Percentiles rank a stretch among this genome's conserved stretches.
Evolutionary conservation across 306 rosid species (phyloP).

Genomic region (Vigna radiata): DNA sequence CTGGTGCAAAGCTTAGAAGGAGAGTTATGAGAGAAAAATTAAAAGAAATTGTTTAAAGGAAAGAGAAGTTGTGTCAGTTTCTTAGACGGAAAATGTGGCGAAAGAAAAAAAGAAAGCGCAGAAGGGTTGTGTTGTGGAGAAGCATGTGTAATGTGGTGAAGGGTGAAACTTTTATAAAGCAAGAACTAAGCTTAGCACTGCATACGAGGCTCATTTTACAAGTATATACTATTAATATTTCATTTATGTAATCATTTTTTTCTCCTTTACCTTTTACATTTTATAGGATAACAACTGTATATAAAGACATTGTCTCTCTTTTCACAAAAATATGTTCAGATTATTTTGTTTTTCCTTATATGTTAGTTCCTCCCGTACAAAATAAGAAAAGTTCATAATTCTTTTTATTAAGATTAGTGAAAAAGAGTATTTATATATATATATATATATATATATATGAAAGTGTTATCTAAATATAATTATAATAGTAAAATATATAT

Average conservation of each 20-base stretch:
- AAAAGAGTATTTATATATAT: too few relatives aligned
- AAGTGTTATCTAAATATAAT: too few relatives aligned
- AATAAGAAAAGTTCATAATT: too few relatives aligned
- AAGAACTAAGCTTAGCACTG: background rate
- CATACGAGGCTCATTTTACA: too few relatives aligned
- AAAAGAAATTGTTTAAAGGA: slow-evolving; percentile 39
- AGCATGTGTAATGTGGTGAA: slow-evolving; percentile 25
- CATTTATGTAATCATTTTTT: background rate
- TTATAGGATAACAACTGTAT: background rate
- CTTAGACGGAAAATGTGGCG: slow-evolving; percentile 3
- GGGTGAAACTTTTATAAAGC: slow-evolving; percentile 50
- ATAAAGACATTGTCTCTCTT: background rate
- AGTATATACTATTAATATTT: too few relatives aligned
- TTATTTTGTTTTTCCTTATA: background rate
- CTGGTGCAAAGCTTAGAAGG: slow-evolving; percentile 19
- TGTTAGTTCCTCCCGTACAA: too few relatives aligned
- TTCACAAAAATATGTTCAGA: background rate
- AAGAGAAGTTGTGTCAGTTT: slow-evolving; percentile 49
- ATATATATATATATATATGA: too few relatives aligned
- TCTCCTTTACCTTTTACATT: background rate
- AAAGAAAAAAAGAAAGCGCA: background rate
- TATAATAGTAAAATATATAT: too few relatives aligned
- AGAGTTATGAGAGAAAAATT: background rate
- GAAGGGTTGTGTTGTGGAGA: background rate
- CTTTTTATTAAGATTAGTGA: too few relatives aligned